Evolutionary conservation across 2,329 filamentous ascomycete genomes (phyloP), one percentile per base, ranked within the genome.

Genomic region (Colletotrichum camelliae): DNA sequence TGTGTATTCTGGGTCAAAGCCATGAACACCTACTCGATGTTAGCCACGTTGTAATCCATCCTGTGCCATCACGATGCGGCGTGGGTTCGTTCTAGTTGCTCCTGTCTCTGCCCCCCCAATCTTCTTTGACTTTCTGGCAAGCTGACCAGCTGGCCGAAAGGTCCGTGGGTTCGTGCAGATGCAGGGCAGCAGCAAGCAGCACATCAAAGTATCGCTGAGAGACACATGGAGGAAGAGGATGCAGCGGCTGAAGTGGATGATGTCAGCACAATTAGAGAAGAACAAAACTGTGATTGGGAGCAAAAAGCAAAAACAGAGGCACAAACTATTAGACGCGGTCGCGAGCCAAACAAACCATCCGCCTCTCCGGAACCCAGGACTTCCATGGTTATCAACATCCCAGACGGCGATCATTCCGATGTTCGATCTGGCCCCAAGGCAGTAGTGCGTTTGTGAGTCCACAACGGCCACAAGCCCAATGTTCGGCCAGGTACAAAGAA

Each of bases 31-130:
- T 52, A 61, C 65, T 69, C 65, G 39, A 60, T 64, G 43, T 74
- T 76, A 74, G 74, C 74, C 74, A 76, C 74, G 74, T 74, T 76
- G 74, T 69, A 73, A 64, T 65, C 58, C 65, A 74, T 69, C 64
- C 65, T 43, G 67, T 37, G 58, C 64, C 65, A 58, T 75, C 73
- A 55, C 65, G 70, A 76, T 69, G 70, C 65, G 58, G 70, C 33
- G 58, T 60, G 35, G 43, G 43, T 69, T 43, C 55, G 70, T 33
- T 69, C 74, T 74, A 73, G 70, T 73, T 21, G 43, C 65, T 74
- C 74, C 70, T 76, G 48, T 76, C 74, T 76, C 24, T 76, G 70
- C 74, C 27, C 58, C 61, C 55, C 65, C 35, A 76, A 75, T 75
- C 37, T 64, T 76, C 70, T 65, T 69, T 76, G 74, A 33, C 64